These are phyloP conservation scores for Bipolaris zeicola DNA, from an alignment of 2,329 filamentous ascomycete genomes.

Conservation along the genomic window DNA sequence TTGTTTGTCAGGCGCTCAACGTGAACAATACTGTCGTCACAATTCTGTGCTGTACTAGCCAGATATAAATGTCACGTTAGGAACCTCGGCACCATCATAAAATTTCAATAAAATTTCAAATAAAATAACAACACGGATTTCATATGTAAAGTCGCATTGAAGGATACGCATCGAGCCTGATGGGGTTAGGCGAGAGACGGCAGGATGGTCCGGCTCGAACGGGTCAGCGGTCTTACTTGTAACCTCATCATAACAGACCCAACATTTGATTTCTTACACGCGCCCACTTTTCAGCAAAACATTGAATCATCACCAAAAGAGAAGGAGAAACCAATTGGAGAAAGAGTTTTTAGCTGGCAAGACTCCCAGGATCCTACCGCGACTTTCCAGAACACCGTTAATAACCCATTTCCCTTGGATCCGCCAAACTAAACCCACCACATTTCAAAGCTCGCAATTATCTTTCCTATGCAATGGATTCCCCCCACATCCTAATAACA, in stretches of 20 bases:
- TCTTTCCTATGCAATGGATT: constrained; percentile 18
- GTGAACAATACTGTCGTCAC: neutral
- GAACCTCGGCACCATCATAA: no score
- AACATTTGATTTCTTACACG: neutral
- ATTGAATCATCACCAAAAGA: neutral
- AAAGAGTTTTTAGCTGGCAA: no score
- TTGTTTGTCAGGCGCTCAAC: neutral
- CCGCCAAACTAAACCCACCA: neutral
- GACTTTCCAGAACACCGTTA: neutral
- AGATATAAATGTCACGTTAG: no score
- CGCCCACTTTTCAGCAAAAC: neutral
- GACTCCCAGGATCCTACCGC: neutral
- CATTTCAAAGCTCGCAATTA: constrained; percentile 7
- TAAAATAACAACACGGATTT: no score
- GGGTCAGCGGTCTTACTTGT: neutral
- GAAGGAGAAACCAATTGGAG: neutral
- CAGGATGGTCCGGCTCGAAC: neutral
- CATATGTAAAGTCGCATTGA: neutral
- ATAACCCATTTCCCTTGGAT: neutral
- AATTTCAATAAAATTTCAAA: no score
- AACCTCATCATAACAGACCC: constrained; percentile 1
- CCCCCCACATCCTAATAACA: constrained; percentile 50
- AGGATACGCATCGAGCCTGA: neutral
- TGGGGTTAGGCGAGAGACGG: constrained; percentile 4
- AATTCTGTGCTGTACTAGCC: neutral